Percentiles rank a stretch among this genome's conserved stretches.
phyloP scores from a whole-genome alignment of 75 land plant species.

The Sequoia sempervirens region DNA sequence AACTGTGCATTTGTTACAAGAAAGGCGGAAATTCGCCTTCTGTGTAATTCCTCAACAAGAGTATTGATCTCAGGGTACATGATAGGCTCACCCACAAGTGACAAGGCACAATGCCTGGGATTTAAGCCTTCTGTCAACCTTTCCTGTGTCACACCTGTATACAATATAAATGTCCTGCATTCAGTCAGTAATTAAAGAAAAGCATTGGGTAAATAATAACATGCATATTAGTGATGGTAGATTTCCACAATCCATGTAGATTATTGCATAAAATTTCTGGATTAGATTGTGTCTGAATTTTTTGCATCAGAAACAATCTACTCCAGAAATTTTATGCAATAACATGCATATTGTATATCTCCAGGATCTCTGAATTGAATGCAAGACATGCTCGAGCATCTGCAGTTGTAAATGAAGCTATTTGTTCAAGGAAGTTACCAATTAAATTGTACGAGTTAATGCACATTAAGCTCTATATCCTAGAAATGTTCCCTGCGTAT shows the following conservation, averaged over 20 bases:
- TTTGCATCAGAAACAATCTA: too few species aligned
- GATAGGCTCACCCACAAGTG: constrained; percentile 97
- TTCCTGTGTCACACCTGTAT: constrained; percentile 77
- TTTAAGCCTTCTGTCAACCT: constrained; percentile 71
- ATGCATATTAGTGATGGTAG: too few species aligned
- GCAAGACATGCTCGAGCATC: not conserved
- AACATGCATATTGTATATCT: too few species aligned
- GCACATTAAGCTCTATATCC: not conserved
- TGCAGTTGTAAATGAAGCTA: not conserved
- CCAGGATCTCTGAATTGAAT: not conserved
- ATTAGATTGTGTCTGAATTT: too few species aligned
- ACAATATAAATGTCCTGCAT: not conserved
- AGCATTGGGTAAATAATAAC: not conserved
- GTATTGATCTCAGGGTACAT: constrained; percentile 95
- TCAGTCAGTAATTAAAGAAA: not conserved
- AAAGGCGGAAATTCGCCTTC: constrained; percentile 84
- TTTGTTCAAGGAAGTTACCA: not conserved
- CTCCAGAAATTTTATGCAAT: too few species aligned
- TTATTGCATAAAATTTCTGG: too few species aligned
- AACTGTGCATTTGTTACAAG: constrained; percentile 99
- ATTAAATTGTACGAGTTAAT: not conserved
- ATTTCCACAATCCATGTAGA: too few species aligned
- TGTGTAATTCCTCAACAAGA: constrained; percentile 82
- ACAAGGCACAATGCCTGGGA: constrained; percentile 94
- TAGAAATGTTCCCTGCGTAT: too few species aligned